Evolutionary conservation across 176 grass and related monocot genomes (phyloP), one percentile per base, ranked within the genome.

Genomic region (Panicum miliaceum): DNA sequence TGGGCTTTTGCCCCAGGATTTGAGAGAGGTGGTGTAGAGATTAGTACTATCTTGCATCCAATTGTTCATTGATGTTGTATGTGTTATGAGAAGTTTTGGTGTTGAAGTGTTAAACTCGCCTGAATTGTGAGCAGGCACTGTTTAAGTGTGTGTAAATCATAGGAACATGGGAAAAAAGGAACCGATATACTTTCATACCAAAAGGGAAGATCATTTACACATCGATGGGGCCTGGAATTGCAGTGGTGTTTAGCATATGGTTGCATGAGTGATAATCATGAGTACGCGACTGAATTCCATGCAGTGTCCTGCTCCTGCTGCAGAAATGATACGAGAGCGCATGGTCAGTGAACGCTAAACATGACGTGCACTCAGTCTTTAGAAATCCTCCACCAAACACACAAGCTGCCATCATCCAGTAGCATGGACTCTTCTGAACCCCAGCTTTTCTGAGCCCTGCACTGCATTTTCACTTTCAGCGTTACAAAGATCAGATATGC

Each of bases 81-180:
- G 38, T 78, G 22, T 59, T 61, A 58, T 79, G 51, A 14, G 22
- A 90, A 78, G 73, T 90, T 81, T 90, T 82, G 79, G 64, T 50
- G 84, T 77, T 82, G 6, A 85, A 54, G 37, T 40, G 83, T 82
- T 82, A 20, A 81, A 56, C 5, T 63, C 5, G 47, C 78, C 63
- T 59, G 29, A 78, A 82, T 38, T 86, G 66, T 65, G 32, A 73
- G 38, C 27, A 81, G 46, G 3, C 47, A 77, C 58, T 46, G 46
- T 63, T 71, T 60, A 70, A 82, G 48, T 78, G 32, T 35, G 11
- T 66, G 25, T 81, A 70, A 68, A 86, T 35, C 64, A 71, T 85
- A 71, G 63, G 81, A 81, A 77, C 9, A 1, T 53, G 58, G 32
- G 11, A 1, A 29, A 35, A 67, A 66, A 1, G 48, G n/a, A 67